These are phyloP conservation scores for Urtica urens DNA, from an alignment of 306 rosid species.

Conservation along the genomic window DNA sequence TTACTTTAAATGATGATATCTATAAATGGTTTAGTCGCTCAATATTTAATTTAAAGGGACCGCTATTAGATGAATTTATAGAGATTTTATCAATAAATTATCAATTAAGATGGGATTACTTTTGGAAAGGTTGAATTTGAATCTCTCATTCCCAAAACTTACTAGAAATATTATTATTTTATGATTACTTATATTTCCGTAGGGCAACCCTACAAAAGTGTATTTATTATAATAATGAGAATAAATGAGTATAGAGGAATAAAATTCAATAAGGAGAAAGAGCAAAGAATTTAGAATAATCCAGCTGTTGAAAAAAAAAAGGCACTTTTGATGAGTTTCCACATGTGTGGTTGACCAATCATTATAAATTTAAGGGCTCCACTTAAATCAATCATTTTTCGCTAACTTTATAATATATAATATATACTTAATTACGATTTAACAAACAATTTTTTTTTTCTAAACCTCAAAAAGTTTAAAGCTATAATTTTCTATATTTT, in stretches of 20 bases:
- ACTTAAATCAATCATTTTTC: slow-evolving; percentile 12
- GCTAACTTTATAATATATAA: not conserved
- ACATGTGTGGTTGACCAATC: slow-evolving; percentile 10
- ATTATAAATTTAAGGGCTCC: slow-evolving; percentile 30
- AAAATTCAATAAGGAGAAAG: not conserved
- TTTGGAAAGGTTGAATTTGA: too few species aligned
- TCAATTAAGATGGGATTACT: too few species aligned
- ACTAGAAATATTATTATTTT: not conserved
- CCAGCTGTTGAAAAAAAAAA: slow-evolving; percentile 16
- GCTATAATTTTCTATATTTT: too few species aligned
- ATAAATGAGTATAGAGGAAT: slow-evolving; percentile 1
- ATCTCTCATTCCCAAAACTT: too few species aligned
- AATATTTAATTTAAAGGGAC: too few species aligned
- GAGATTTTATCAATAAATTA: too few species aligned
- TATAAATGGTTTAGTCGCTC: too few species aligned
- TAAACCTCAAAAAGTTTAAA: not conserved
- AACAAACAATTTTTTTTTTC: not conserved
- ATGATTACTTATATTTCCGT: not conserved
- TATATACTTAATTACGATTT: too few species aligned
- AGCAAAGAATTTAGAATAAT: slow-evolving; percentile 11
- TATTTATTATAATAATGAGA: not conserved
- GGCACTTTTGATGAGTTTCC: slow-evolving; percentile 13
- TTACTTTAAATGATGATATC: too few species aligned
- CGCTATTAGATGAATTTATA: too few species aligned
- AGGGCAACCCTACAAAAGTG: slow-evolving; percentile 13